Base-by-base conservation (phyloP, 352 stramenopile species). In the Pythium apleroticum region DNA sequence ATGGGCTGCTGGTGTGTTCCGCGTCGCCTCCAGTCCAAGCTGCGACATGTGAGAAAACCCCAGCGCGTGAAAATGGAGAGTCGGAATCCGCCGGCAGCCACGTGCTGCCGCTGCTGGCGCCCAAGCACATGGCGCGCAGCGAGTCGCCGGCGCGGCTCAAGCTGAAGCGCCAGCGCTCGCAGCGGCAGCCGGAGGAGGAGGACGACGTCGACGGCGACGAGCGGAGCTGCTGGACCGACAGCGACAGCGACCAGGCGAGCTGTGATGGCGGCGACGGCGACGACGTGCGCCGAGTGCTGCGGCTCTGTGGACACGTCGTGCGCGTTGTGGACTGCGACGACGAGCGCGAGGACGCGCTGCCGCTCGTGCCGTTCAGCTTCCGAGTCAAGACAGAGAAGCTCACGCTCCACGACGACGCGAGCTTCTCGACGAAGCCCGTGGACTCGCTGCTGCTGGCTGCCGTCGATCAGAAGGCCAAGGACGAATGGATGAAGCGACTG, bases 401-500 rank as follows among this genome's bases (percentile, higher is more conserved):
- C 59, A 71, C 30, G 22, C 31, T 90, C 68, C 72, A 89, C 72
- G 53, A 22, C 56, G 69, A 60, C 41, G 78, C 25, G 37, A 71
- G 22, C 39, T 65, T 15, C 68, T 78, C 53, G 62, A 43, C 28
- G 65, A 69, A 53, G 69, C 65, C 31, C 60, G 69, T 67, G 31
- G 84, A 90, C 61, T 82, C 79, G 35, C 50, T 90, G 10, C 72
- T 84, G 57, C 69, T 92, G 3, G 74, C 81, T 12, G 80, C 84
- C 22, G 67, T 64, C 0, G 76, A 89, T 48, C 60, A 75, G 28
- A 57, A 60, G 28, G 52, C 72, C 4, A 88, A 88, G 59, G 70
- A 81, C 30, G 60, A 81, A 8, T 92, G 84, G 84, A 73, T 92
- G 33, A 83, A 86, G 65, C 80, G 78, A 37, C 75, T 92, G 60